Evolutionary conservation across 2,329 filamentous ascomycete species (phyloP).

Genomic region (Diaporthe ampelina): DNA sequence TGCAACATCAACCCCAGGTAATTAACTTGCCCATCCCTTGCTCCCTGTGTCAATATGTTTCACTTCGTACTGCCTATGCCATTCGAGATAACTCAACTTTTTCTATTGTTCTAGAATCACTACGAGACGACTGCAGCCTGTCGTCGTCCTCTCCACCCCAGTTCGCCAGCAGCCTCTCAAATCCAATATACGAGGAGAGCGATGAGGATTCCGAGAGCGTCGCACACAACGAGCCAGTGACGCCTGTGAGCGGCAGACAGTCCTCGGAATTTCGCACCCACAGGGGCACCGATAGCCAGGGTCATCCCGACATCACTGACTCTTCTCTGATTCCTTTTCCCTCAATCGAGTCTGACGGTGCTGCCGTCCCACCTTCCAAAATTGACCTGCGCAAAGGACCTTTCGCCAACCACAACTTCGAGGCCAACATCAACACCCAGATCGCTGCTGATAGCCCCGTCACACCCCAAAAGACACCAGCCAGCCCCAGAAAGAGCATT

Average conservation of each 20-base stretch:
- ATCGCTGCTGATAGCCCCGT: constrained; percentile 15
- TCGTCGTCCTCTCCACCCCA: constrained; percentile 60
- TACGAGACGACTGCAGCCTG: constrained; percentile 46
- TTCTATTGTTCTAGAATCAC: constrained; percentile 36
- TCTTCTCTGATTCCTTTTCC: constrained; percentile 44
- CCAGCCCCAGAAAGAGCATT: constrained; percentile 15
- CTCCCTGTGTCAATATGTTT: constrained; percentile 3
- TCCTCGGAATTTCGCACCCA: constrained; percentile 67
- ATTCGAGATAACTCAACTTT: constrained; percentile 41
- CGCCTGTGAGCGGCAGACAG: constrained; percentile 70
- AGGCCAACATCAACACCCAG: constrained; percentile 20
- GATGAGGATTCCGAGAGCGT: constrained; percentile 72
- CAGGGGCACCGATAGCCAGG: constrained; percentile 54
- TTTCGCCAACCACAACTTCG: constrained; percentile 32
- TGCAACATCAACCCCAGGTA: constrained; percentile 24
- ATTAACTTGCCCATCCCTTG: constrained; percentile 39
- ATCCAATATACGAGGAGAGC: constrained; percentile 69
- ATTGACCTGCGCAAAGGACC: constrained; percentile 31
- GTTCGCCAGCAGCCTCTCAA: constrained; percentile 63
- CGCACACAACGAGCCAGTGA: constrained; percentile 71
- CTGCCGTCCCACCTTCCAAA: constrained; percentile 24
- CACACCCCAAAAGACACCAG: constrained; percentile 9
- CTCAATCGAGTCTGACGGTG: constrained; percentile 33
- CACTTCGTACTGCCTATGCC: constrained; percentile 9
- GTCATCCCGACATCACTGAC: constrained; percentile 47